A percentile compares a stretch with the other conserved stretches of the same genome.
Conservation (phyloP, 2,329 filamentous ascomycete species). For the Catunica adiposa region DNA sequence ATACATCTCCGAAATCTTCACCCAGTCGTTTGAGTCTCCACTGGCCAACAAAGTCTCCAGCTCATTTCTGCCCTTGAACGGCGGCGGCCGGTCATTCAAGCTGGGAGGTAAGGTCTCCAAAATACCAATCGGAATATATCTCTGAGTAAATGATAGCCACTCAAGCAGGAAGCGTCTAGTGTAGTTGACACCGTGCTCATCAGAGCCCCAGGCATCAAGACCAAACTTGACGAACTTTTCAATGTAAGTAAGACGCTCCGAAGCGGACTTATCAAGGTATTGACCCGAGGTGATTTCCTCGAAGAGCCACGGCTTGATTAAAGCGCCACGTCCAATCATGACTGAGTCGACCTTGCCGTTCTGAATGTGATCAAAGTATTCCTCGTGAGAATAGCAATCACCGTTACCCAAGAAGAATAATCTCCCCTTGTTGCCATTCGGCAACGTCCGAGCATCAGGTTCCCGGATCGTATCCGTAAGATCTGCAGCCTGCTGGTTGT, state of each 20-base stretch:
- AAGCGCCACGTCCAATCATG: conserved; percentile 89
- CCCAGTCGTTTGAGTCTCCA: conserved; percentile 90
- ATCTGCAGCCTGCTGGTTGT: conserved; percentile 51
- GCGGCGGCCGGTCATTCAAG: conserved; percentile 77
- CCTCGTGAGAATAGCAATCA: conserved; percentile 82
- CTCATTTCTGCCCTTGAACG: conserved; percentile 70
- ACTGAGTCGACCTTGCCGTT: conserved; percentile 75
- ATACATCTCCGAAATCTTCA: conserved; percentile 99
- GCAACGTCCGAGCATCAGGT: conserved; percentile 55
- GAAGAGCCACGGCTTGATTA: conserved; percentile 97
- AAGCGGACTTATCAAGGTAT: conserved; percentile 85
- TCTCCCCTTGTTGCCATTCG: conserved; percentile 47
- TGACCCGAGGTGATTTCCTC: conserved; percentile 87
- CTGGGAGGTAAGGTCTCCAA: conserved; percentile 76
- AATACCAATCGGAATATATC: conserved; percentile 81
- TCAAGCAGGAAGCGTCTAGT: conserved; percentile 87
- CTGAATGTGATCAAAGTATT: conserved; percentile 66
- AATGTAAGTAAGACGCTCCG: conserved; percentile 69
- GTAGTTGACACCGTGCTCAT: conserved; percentile 82
- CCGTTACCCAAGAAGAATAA: conserved; percentile 94
- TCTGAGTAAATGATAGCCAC: conserved; percentile 83
- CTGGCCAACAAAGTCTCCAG: conserved; percentile 86
- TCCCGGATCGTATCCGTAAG: conserved; percentile 63
- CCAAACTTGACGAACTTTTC: conserved; percentile 85
- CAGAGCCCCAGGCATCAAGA: conserved; percentile 85